Evolutionary conservation across 805 yeast species (phyloP), one percentile per base, ranked within the genome.

Genomic region (Kodamaea restingae): DNA sequence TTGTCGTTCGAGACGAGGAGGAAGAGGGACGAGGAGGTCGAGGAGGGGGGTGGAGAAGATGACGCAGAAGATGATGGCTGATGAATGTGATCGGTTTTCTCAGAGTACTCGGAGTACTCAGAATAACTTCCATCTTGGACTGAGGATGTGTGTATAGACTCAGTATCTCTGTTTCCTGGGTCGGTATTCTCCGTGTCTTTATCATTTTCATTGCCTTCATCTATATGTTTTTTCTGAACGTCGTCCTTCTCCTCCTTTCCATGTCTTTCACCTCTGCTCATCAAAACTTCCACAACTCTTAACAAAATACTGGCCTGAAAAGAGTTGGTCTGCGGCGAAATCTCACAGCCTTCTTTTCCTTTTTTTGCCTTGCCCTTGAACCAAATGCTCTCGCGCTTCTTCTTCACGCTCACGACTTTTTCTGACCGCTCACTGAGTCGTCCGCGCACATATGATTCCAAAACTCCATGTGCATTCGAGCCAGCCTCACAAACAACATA

Each of bases 401-500:
- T 30, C 12, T 30, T 30, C 21, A 18, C 15, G 32, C 15, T 30
- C 18, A 17, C 20, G 17, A 17, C 20, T 4, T 11, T 4, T 4
- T 17, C 21, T 4, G 21, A 4, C 12, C 21, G 9, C 12, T 30
- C 32, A 10, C 32, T 30, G 20, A 30, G 32, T 6, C 32, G 32
- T 4, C 15, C 12, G 12, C 32, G 21, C 12, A 18, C 21, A 42
- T 58, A 66, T 3, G 47, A 49, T 5, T 63, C 48, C 34, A 69
- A 50, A 5, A 61, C 58, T 38, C 68, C 73, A 43, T 67, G 68
- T 21, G 61, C 52, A 20, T 49, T 54, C 7, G 65, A 49, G 2
- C 74, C 73, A 24, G 61, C 41, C 49, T 69, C 74, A 14, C 50
- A 50, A 11, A 67, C 47, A 7, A 69, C 38, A 40, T 46, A 65